Percentiles rank a stretch among this genome's conserved stretches.
Evolutionary conservation across 2,329 filamentous ascomycete genomes (phyloP).

Genomic region (Ustulina deusta): DNA sequence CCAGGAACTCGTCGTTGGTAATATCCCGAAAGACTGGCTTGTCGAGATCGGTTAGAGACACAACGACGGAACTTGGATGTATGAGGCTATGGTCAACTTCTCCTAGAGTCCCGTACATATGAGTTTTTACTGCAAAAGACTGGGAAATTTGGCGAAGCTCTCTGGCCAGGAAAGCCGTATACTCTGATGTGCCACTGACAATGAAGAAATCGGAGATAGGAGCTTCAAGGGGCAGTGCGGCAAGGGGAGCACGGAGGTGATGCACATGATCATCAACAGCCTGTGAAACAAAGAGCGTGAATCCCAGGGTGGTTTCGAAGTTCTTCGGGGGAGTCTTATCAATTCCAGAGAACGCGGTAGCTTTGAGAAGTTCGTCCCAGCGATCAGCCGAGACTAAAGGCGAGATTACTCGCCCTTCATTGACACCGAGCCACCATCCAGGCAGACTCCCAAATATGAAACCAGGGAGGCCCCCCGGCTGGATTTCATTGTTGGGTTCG

Average conservation of each 20-base stretch:
- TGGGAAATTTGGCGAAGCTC: background rate
- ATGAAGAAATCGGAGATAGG: constrained; percentile 15
- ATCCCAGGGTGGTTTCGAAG: constrained; percentile 8
- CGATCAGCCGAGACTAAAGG: constrained; percentile 37
- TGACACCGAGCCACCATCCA: constrained; percentile 39
- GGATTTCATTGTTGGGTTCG: background rate
- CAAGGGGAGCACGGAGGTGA: constrained; percentile 19
- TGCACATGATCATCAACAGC: constrained; percentile 22
- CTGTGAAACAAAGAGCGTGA: constrained; percentile 20
- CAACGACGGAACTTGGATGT: background rate
- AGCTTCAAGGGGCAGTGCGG: background rate
- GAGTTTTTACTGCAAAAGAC: background rate
- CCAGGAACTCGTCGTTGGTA: background rate
- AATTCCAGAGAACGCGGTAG: constrained; percentile 35
- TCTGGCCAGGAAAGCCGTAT: background rate
- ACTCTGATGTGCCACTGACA: background rate
- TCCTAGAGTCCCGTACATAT: constrained; percentile 10
- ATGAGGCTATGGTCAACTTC: constrained; percentile 19
- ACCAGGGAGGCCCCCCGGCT: background rate
- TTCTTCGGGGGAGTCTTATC: constrained; percentile 14
- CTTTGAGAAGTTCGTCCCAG: constrained; percentile 33
- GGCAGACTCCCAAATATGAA: constrained; percentile 52
- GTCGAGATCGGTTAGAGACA: constrained; percentile 24
- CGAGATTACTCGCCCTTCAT: constrained; percentile 39
- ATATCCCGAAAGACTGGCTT: constrained; percentile 23